A percentile compares a stretch with the other conserved stretches of the same genome.
Evolutionary conservation across 331 rosid genomes (phyloP).

Genomic region (Arachis monticola): DNA sequence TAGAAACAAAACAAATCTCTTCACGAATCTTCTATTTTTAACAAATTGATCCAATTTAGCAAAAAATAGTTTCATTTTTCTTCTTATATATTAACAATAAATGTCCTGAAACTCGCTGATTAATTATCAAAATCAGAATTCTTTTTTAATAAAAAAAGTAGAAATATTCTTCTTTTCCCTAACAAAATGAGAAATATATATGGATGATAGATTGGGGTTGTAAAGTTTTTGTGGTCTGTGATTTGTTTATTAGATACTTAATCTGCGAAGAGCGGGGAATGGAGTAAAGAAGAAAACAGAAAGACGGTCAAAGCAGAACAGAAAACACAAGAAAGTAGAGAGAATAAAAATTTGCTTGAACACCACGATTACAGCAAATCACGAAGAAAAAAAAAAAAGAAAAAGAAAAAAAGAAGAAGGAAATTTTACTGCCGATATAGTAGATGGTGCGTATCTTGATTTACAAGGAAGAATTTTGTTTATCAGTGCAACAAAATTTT

Average conservation of each 20-base stretch:
- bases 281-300: slow-evolving; percentile 1
- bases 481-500: too few species aligned
- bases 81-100: background rate
- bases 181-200: background rate
- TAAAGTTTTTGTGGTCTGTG: background rate
- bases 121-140: background rate
- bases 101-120: background rate
- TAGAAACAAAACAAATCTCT: background rate
- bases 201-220: background rate
- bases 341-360: background rate
- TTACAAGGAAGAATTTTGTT: too few species aligned
- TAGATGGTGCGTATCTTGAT: too few species aligned
- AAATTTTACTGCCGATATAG: too few species aligned
- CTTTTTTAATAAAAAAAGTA: background rate
- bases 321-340: slow-evolving; percentile 13
- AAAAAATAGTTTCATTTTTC: too few species aligned
- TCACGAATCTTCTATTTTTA: background rate
- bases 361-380: slow-evolving; percentile 2
- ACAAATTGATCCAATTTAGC: background rate
- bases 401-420: too few species aligned
- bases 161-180: background rate
- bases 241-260: background rate
- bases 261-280: background rate
- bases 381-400: too few species aligned
- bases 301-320: background rate